Percentiles rank a stretch among this genome's conserved stretches.
These are phyloP conservation scores for Dentipellis fragilis DNA, from an alignment of 768 basidiomycete species.

Conservation along the genomic window DNA sequence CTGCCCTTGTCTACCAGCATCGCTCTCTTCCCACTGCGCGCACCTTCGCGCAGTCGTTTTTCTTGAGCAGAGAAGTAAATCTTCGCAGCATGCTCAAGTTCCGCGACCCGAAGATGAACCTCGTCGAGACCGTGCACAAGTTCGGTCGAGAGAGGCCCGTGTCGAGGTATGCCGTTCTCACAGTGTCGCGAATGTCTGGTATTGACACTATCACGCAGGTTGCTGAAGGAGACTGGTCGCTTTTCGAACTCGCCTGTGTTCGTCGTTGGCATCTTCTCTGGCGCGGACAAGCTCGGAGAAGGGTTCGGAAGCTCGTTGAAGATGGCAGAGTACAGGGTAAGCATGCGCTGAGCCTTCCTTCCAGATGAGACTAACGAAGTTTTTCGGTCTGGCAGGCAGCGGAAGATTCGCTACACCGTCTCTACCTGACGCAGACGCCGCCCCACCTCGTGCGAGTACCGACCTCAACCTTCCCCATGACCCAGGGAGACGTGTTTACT, in stretches of 20 bases:
- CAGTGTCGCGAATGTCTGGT: not conserved
- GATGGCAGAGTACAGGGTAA: constrained; percentile 91
- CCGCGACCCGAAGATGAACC: constrained; percentile 68
- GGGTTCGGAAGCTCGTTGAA: constrained; percentile 86
- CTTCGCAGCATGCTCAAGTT: constrained; percentile 73
- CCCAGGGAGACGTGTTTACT: constrained; percentile 43
- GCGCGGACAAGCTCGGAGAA: constrained; percentile 79
- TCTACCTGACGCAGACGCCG: constrained; percentile 76
- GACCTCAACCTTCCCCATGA: constrained; percentile 59
- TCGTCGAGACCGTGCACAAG: constrained; percentile 63
- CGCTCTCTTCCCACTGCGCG: constrained; percentile 81
- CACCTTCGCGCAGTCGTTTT: constrained; percentile 80
- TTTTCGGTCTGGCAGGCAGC: constrained; percentile 44
- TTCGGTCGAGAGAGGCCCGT: constrained; percentile 56
- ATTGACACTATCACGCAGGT: constrained; percentile 29
- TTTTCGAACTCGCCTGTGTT: constrained; percentile 85
- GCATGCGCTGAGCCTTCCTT: constrained; percentile 1
- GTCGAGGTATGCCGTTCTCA: constrained; percentile 42
- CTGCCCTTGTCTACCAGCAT: constrained; percentile 82
- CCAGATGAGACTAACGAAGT: constrained; percentile 1
- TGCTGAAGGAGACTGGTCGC: constrained; percentile 90
- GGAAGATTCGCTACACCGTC: constrained; percentile 73
- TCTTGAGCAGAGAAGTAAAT: constrained; percentile 81
- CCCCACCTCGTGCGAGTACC: constrained; percentile 60
- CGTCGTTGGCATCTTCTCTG: constrained; percentile 91